Evolutionary conservation across 1,139 yeast genomes (phyloP).

Genomic region (Suhomyces panamericanus): DNA sequence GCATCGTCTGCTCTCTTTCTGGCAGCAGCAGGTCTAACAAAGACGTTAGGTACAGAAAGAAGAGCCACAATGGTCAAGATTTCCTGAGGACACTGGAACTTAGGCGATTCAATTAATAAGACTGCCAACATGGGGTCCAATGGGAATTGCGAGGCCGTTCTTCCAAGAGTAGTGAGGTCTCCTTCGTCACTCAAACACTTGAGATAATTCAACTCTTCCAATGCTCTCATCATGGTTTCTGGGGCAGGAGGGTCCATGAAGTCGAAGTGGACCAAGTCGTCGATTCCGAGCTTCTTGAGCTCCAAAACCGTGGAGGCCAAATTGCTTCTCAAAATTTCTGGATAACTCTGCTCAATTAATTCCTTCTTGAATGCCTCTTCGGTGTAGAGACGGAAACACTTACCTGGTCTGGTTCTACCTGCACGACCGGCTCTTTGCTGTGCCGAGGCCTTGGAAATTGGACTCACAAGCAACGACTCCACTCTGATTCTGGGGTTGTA

Average conservation of each 20-base stretch:
- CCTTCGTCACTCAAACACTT: conserved; percentile 93
- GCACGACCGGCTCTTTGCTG: conserved; percentile 99
- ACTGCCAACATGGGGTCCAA: conserved; percentile 95
- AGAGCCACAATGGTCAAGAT: conserved; percentile 85
- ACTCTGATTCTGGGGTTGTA: conserved; percentile 96
- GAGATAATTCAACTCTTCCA: conserved; percentile 89
- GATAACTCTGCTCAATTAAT: conserved; percentile 90
- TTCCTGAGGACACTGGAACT: conserved; percentile 84
- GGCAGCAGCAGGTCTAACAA: conserved; percentile 88
- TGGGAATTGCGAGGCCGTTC: conserved; percentile 90
- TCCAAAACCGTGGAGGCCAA: conserved; percentile 90
- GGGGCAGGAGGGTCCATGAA: conserved; percentile 99
- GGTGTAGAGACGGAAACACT: conserved; percentile 92
- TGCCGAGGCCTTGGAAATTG: conserved; percentile 95
- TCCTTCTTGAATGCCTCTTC: conserved; percentile 96
- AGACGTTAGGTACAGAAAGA: conserved; percentile 91
- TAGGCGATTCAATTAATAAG: conserved; percentile 84
- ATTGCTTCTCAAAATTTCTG: conserved; percentile 90
- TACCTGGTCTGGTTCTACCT: conserved; percentile 99
- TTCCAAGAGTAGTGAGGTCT: conserved; percentile 81
- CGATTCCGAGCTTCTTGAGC: conserved; percentile 89
- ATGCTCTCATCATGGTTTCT: conserved; percentile 98
- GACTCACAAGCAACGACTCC: conserved; percentile 90
- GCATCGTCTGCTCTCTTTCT: conserved; percentile 91
- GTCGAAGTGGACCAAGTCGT: conserved; percentile 95